Evolutionary conservation across 2,329 filamentous ascomycete species (phyloP).

Genomic region (Colletotrichum sidae): DNA sequence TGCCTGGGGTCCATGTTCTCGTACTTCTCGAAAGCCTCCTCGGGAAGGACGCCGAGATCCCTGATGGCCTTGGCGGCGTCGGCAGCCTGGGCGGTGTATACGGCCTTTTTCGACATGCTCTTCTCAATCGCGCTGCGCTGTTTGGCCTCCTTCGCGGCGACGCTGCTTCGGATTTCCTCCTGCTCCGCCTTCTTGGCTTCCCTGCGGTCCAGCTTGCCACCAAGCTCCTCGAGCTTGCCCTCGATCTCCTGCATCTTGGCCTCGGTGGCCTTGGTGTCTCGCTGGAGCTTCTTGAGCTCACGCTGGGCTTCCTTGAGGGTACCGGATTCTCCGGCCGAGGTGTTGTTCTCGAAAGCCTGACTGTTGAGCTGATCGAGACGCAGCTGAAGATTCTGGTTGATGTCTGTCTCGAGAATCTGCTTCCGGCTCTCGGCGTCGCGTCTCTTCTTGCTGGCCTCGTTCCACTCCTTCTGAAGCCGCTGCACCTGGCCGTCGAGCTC

Average conservation of each 20-base stretch:
- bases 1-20: slow-evolving; percentile 81
- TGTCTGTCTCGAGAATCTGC: slow-evolving; percentile 84
- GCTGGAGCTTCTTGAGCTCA: slow-evolving; percentile 83
- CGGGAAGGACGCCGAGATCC: slow-evolving; percentile 90
- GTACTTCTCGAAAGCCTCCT: slow-evolving; percentile 94
- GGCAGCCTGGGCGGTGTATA: slow-evolving; percentile 79
- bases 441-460: slow-evolving; percentile 77
- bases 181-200: slow-evolving; percentile 69
- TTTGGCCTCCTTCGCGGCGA: slow-evolving; percentile 82
- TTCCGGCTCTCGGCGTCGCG: slow-evolving; percentile 85
- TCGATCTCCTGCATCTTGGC: slow-evolving; percentile 81
- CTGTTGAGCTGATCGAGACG: slow-evolving; percentile 88
- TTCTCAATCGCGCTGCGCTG: slow-evolving; percentile 93
- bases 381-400: slow-evolving; percentile 89
- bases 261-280: slow-evolving; percentile 74
- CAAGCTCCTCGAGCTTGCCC: slow-evolving; percentile 68
- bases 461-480: slow-evolving; percentile 80
- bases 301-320: slow-evolving; percentile 82
- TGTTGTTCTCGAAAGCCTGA: slow-evolving; percentile 76
- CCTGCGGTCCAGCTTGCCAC: slow-evolving; percentile 65
- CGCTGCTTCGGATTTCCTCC: slow-evolving; percentile 79
- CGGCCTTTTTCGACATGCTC: slow-evolving; percentile 87
- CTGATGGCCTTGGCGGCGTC: slow-evolving; percentile 91
- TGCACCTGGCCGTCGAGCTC: slow-evolving; percentile 76
- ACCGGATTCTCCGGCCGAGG: slow-evolving; percentile 58